Conservation (phyloP, 352 stramenopile species). For the Nothophytophthora sp. region DNA sequence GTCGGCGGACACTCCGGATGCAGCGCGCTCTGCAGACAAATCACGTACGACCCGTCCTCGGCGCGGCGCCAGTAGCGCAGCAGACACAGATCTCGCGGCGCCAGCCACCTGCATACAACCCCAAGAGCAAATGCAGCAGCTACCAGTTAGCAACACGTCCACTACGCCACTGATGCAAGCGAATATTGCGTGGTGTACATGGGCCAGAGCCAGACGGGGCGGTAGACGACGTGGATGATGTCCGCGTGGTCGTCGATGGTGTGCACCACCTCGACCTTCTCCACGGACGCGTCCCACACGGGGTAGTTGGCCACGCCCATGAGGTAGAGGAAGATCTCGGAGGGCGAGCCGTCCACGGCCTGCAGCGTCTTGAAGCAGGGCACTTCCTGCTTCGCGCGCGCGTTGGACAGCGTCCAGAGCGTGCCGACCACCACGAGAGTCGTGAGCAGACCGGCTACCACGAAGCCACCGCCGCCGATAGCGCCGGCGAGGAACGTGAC, state of each 20-base stretch:
- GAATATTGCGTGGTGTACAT: too few relatives aligned
- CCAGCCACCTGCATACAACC: slow-evolving; percentile 47
- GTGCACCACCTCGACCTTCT: slow-evolving; percentile 64
- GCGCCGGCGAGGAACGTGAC: slow-evolving; percentile 66
- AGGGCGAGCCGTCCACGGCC: slow-evolving; percentile 62
- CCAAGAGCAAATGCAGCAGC: slow-evolving; percentile 2
- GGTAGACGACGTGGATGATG: slow-evolving; percentile 79
- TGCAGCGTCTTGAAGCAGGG: slow-evolving; percentile 73
- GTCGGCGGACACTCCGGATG: slow-evolving; percentile 73
- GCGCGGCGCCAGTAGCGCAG: slow-evolving; percentile 74
- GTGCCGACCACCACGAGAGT: slow-evolving; percentile 41
- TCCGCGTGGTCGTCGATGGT: slow-evolving; percentile 81
- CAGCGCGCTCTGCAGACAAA: slow-evolving; percentile 75
- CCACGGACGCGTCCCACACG: slow-evolving; percentile 70
- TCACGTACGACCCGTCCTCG: slow-evolving; percentile 74
- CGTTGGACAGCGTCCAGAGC: slow-evolving; percentile 58
- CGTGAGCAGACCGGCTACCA: slow-evolving; percentile 50
- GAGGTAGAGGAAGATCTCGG: slow-evolving; percentile 74
- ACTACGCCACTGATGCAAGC: too few relatives aligned
- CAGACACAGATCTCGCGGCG: slow-evolving; percentile 66
- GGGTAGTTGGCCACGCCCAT: slow-evolving; percentile 74
- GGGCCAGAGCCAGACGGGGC: slow-evolving; percentile 79
- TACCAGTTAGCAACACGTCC: neutral
- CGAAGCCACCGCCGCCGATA: slow-evolving; percentile 63
- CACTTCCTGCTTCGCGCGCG: slow-evolving; percentile 38